Evolutionary conservation across 352 stramenopile species (phyloP), one percentile per base, ranked within the genome.

Genomic region (Pythium aquatile): DNA sequence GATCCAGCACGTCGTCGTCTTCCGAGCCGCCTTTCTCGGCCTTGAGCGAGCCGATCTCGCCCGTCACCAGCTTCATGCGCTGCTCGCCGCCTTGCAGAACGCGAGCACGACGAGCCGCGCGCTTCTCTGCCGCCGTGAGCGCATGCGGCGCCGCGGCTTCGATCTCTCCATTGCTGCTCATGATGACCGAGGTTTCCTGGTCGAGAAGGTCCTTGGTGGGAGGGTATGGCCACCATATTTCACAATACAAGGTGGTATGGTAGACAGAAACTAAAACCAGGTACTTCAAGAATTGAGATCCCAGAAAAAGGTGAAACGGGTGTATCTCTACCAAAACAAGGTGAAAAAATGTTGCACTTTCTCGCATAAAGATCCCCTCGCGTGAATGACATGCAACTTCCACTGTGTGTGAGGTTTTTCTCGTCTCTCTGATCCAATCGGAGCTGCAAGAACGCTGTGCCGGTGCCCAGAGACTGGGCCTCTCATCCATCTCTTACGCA

Each of bases 51-150:
- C 71, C 70, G 32, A 89, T 80, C 62, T 90, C 68, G 10, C 82
- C 85, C 59, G 80, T 88, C 24, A 93, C 58, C 8, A 91, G 66
- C 71, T 91, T 83, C 28, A 93, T 54, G 0, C 85, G 85, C 63
- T 58, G 81, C 52, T 90, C 79, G 17, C 83, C 59, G 10, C 76
- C 69, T n/a, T 76, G 70, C n/a, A 93, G 55, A 51, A 93, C 81
- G 7, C 79, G 75, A 33, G 82, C 85, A 11, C 81, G 81, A 24
- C 85, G 79, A 20, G 75, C 77, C 8, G 79, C 85, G 7, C 84
- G 84, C 73, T 90, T 89, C 65, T 90, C 80, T 14, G 77, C 78
- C 13, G 82, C 79, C 13, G 70, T 76, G 29, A 74, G 62, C 53
- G 42, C 52, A 10, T 35, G 52, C 26, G 65, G 58, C 44, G 65